These are phyloP conservation scores for Xanthoconium stramineum DNA, from an alignment of 768 basidiomycete species.

Conservation along the genomic window DNA sequence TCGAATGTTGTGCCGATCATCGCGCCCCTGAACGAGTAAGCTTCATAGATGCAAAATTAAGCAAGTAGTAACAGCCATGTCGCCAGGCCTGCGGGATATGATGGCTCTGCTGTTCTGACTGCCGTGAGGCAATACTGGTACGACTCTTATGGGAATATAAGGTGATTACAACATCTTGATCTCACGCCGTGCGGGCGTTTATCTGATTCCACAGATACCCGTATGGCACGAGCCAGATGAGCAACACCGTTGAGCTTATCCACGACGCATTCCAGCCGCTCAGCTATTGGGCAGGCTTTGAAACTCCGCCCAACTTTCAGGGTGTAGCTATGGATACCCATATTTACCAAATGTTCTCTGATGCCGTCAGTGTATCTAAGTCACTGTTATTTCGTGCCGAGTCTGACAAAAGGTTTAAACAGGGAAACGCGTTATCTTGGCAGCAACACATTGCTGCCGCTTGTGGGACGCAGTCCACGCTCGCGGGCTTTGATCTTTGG, in stretches of 20 bases:
- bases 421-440: slow-evolving; percentile 47
- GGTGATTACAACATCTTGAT: slow-evolving; percentile 35
- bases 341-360: slow-evolving; percentile 72
- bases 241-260: slow-evolving; percentile 62
- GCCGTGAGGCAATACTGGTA: slow-evolving; percentile 61
- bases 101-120: slow-evolving; percentile 47
- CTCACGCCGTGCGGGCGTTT: not conserved
- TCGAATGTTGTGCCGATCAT: slow-evolving; percentile 60
- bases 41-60: not conserved
- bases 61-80: not conserved
- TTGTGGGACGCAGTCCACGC: slow-evolving; percentile 44
- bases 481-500: slow-evolving; percentile 66
- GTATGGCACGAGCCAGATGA: slow-evolving; percentile 39
- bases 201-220: slow-evolving; percentile 34
- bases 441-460: slow-evolving; percentile 59
- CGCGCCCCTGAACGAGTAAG: slow-evolving; percentile 76
- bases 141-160: slow-evolving; percentile 73
- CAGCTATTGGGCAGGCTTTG: slow-evolving; percentile 65
- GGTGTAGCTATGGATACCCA: slow-evolving; percentile 81
- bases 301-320: slow-evolving; percentile 47
- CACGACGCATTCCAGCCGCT: slow-evolving; percentile 80
- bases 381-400: not conserved
- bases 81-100: slow-evolving; percentile 71
- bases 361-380: slow-evolving; percentile 40
- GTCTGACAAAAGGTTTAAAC: slow-evolving; percentile 19